Base-by-base conservation (phyloP, 192 early-diverging fungal species). In the Gigaspora rosea region DNA sequence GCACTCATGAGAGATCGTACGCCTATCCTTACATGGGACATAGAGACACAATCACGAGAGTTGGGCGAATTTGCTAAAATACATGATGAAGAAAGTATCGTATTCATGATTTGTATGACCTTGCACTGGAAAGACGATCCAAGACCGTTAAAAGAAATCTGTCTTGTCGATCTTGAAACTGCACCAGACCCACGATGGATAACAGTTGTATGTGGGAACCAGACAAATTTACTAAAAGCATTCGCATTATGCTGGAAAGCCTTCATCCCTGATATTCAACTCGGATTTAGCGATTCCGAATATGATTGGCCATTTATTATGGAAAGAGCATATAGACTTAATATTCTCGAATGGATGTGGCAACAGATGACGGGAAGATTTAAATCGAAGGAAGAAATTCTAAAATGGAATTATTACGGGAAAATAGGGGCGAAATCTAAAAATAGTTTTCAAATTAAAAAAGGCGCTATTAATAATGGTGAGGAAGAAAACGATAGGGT, bases 141-240 rank as follows among this genome's bases (percentile, higher is more conserved):
- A n/a, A n/a, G n/a, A n/a, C n/a, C n/a, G n/a, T n/a, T n/a, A n/a
- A n/a, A n/a, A n/a, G n/a, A n/a, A n/a, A n/a, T n/a, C n/a, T n/a
- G n/a, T n/a, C n/a, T n/a, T n/a, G n/a, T n/a, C n/a, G n/a, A n/a
- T n/a, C n/a, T n/a, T n/a, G n/a, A n/a, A n/a, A n/a, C 1, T 35
- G 1, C 48, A n/a, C n/a, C n/a, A n/a, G 65, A 67, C 4, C 36
- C 65, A 11, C 49, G 51, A 20, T 54, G 50, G 69, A 20, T 54
- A n/a, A 71, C 69, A 71, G 27, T 71, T 71, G 13, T 71, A 71
- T 71, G 69, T 13, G n/a, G 50, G 12, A 59, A 27, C 8, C 58
- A 59, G 20, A 59, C 58, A 1, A 27, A 59, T 59, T 59, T 59
- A 59, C 20, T 27, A 71, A 54, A 54, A 54, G 51, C 51, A 22